Evolutionary conservation across 495 filamentous ascomycete species (phyloP).

Genomic region (Penicillium salamii): DNA sequence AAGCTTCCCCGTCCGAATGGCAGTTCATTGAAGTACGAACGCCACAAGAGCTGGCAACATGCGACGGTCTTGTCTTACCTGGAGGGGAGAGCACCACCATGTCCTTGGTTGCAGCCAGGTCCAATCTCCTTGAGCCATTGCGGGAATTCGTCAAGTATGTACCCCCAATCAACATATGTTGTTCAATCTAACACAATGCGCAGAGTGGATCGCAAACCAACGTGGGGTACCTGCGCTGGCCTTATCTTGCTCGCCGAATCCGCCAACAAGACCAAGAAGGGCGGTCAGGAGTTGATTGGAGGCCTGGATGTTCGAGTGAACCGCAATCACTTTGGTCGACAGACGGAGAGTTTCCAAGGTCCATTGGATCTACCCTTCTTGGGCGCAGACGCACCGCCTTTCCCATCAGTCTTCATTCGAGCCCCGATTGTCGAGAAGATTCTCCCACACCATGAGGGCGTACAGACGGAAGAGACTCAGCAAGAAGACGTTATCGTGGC

Average conservation of each 20-base stretch:
- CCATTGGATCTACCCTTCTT: conserved; percentile 76
- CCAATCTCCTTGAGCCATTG: conserved; percentile 77
- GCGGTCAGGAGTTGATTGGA: conserved; percentile 90
- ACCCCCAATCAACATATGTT: not conserved
- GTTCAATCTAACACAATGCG: conserved; percentile 17
- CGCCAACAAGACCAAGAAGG: conserved; percentile 83
- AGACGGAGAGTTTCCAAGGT: conserved; percentile 88
- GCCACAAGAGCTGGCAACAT: conserved; percentile 61
- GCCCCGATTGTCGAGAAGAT: conserved; percentile 91
- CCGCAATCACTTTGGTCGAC: conserved; percentile 93
- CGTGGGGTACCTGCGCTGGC: conserved; percentile 96
- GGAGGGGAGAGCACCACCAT: conserved; percentile 96
- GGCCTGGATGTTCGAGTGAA: conserved; percentile 89
- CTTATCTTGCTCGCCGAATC: conserved; percentile 87
- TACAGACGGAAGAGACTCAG: conserved; percentile 48
- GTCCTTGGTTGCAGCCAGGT: conserved; percentile 79
- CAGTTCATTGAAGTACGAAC: conserved; percentile 79
- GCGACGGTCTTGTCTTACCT: conserved; percentile 84
- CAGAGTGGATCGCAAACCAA: conserved; percentile 64
- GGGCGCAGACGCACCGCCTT: conserved; percentile 47
- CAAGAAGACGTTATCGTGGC: conserved; percentile 64
- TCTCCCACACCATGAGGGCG: conserved; percentile 52
- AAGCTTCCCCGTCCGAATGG: conserved; percentile 41
- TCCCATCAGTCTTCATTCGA: conserved; percentile 86
- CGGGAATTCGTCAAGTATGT: conserved; percentile 91